Evolutionary conservation across 2,329 filamentous ascomycete genomes (phyloP), one percentile per base, ranked within the genome.

Genomic region (Fusarium fujikuroi): DNA sequence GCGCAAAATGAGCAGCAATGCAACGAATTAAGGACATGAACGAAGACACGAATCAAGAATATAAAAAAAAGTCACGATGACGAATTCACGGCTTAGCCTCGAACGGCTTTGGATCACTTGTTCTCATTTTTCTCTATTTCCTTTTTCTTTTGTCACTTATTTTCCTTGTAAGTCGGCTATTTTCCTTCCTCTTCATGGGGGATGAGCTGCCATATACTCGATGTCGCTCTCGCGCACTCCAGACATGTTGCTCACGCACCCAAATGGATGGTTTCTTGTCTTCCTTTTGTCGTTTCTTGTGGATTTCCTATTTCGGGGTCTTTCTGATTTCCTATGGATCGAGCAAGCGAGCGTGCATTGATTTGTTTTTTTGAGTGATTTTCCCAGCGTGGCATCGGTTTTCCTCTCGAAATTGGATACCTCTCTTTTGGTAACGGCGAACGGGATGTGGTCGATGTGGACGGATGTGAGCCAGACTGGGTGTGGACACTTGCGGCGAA

Each of bases 191-290:
- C 64, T 60, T 65, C 47, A 50, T 60, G 67, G 74, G 75, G 74
- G 72, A 75, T 69, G 72, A 74, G 74, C 73, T 70, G 75, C 70
- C 73, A 78, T 78, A 79, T 74, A 79, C 70, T 77, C 64, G 75
- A 78, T 66, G 77, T 79, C 72, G 77, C 80, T 79, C 76, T 78
- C 76, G 77, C 76, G 79, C 78, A 81, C 76, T 80, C 79, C 80
- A 85, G 82, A 84, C 75, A 80, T 82, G 82, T 83, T 85, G 85
- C 85, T 86, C 85, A 86, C 85, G 85, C 85, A 86, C 80, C 77
- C 78, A 81, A 77, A 80, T 75, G 79, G 76, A 78, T 74, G 76
- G 79, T 81, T 79, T 80, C 75, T 79, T 81, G 79, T 77, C 74
- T 80, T 76, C 57, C 70, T 65, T 70, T 73, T 78, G 73, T 78